Conservation (phyloP, 2,329 filamentous ascomycete genomes). For the Penicillium griseofulvum region DNA sequence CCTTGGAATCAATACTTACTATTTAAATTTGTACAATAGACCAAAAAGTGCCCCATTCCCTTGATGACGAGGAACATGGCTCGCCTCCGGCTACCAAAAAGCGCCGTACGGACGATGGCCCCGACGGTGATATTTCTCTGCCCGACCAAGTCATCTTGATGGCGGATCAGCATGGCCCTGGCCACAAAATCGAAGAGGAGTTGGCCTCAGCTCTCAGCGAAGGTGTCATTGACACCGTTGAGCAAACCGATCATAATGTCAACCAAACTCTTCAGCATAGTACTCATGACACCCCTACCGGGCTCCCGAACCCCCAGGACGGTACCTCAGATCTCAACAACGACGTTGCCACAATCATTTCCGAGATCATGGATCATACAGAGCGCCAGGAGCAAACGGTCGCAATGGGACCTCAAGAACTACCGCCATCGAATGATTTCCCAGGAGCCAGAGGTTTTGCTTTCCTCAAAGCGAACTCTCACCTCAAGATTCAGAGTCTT, state of each 20-base stretch:
- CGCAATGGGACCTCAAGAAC: conserved; percentile 35
- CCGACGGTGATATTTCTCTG: conserved; percentile 23
- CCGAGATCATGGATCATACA: conserved; percentile 45
- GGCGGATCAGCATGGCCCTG: conserved; percentile 27
- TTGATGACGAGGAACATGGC: conserved; percentile 33
- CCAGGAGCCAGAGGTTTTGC: conserved; percentile 34
- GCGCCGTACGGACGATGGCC: conserved; percentile 36
- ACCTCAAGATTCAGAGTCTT: conserved; percentile 58
- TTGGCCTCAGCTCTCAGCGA: conserved; percentile 36
- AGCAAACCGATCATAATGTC: conserved; percentile 22
- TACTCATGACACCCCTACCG: conserved; percentile 15
- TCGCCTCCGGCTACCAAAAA: conserved; percentile 41
- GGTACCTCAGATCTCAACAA: conserved; percentile 28
- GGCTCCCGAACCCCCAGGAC: conserved; percentile 20
- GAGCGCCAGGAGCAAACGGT: conserved; percentile 43
- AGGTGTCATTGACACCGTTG: conserved; percentile 28
- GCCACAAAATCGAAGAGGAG: conserved; percentile 38
- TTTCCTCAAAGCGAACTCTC: conserved; percentile 44
- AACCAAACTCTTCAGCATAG: conserved; percentile 21
- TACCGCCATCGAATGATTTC: conserved; percentile 29
- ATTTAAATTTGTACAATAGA: conserved; percentile 14
- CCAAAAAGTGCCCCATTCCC: conserved; percentile 32
- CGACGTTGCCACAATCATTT: conserved; percentile 41
- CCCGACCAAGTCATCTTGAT: conserved; percentile 18
- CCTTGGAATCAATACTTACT: neutral